Conservation (phyloP, 2,329 filamentous ascomycete genomes). For the Aureobasidium sp. region DNA sequence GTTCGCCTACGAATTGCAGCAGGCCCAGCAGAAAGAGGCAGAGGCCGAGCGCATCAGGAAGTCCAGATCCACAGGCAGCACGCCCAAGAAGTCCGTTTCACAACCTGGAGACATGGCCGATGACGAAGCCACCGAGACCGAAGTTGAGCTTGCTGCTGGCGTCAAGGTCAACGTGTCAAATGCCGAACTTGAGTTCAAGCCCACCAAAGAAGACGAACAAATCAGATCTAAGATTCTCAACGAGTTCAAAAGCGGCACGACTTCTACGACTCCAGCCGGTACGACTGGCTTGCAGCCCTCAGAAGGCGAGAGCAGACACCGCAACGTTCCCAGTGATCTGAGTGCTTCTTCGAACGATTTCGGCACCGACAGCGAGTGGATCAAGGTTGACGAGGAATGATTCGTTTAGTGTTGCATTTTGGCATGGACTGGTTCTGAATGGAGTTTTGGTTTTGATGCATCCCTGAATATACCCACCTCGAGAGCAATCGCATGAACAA, state of each 20-base stretch:
- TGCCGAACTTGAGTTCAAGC: not conserved
- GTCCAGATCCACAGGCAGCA: slow-evolving; percentile 22
- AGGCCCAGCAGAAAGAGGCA: slow-evolving; percentile 38
- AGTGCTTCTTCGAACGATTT: slow-evolving; percentile 21
- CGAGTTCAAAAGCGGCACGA: slow-evolving; percentile 9
- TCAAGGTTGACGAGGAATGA: slow-evolving; percentile 73
- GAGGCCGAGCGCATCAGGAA: slow-evolving; percentile 38
- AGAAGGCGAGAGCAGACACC: not conserved
- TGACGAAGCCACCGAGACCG: slow-evolving; percentile 40
- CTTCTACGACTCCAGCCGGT: not conserved
- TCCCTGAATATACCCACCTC: slow-evolving; percentile 12
- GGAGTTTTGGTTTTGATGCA: not conserved
- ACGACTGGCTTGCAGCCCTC: not conserved
- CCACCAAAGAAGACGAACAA: slow-evolving; percentile 11
- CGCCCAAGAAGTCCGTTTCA: slow-evolving; percentile 42
- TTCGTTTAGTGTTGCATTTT: slow-evolving; percentile 1
- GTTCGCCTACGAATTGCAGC: slow-evolving; percentile 65
- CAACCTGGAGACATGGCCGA: slow-evolving; percentile 27
- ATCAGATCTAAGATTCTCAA: slow-evolving; percentile 14
- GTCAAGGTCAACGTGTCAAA: not conserved
- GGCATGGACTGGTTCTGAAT: not conserved
- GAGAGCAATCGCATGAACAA: not conserved
- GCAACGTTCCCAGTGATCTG: slow-evolving; percentile 15
- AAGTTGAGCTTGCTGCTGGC: slow-evolving; percentile 23
- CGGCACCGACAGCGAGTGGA: slow-evolving; percentile 92